Evolutionary conservation across 352 stramenopile genomes (phyloP).

Genomic region (Phytophthora idaei): DNA sequence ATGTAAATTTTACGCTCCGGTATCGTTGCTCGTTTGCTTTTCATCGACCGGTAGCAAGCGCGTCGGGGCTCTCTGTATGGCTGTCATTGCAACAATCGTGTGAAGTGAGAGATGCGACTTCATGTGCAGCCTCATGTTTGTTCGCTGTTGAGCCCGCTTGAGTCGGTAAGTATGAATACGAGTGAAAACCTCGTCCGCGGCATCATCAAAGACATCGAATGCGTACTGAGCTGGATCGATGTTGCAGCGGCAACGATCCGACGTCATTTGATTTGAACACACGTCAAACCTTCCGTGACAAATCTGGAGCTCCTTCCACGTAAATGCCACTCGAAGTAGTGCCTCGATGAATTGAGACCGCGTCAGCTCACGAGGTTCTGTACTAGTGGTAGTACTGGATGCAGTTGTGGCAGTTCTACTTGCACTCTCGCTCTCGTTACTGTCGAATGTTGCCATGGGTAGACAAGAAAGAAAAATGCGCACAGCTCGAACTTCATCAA

Average conservation of each 20-base stretch:
- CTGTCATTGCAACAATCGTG: slow-evolving; percentile 21
- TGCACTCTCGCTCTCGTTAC: slow-evolving; percentile 13
- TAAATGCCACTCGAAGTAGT: slow-evolving; percentile 50
- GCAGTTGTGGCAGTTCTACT: neutral
- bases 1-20: neutral
- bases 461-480: slow-evolving; percentile 70
- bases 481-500: slow-evolving; percentile 61
- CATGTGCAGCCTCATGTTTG: slow-evolving; percentile 33
- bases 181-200: slow-evolving; percentile 51
- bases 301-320: slow-evolving; percentile 53
- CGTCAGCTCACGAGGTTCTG: slow-evolving; percentile 36
- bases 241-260: slow-evolving; percentile 49
- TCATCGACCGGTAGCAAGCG: slow-evolving; percentile 18
- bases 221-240: slow-evolving; percentile 34
- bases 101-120: slow-evolving; percentile 27
- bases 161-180: slow-evolving; percentile 40
- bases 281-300: slow-evolving; percentile 61
- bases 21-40: slow-evolving; percentile 2
- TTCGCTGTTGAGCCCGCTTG: slow-evolving; percentile 30
- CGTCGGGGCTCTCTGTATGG: slow-evolving; percentile 10
- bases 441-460: slow-evolving; percentile 30
- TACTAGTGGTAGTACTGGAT: slow-evolving; percentile 7
- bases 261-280: slow-evolving; percentile 55
- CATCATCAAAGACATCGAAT: slow-evolving; percentile 50
- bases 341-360: slow-evolving; percentile 62